These are phyloP conservation scores for Eucalyptus paniculata DNA, from an alignment of 345 rosid genomes.

Conservation along the genomic window DNA sequence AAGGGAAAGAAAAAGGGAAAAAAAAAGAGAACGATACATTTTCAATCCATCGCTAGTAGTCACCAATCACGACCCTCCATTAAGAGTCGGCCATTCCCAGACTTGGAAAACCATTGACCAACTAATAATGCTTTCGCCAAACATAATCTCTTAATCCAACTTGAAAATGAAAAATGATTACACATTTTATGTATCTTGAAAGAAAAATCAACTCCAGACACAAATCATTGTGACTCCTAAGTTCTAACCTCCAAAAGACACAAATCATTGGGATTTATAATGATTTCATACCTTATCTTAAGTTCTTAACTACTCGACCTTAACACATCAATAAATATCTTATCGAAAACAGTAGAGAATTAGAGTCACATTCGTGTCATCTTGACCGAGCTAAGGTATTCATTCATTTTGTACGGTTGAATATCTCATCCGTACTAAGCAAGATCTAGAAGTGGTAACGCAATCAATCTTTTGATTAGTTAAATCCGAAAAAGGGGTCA, in stretches of 20 bases:
- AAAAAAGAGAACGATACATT: background rate
- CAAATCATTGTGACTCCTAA: background rate
- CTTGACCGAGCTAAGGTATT: background rate
- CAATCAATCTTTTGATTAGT: background rate
- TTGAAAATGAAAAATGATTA: background rate
- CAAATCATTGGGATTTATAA: background rate
- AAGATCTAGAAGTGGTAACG: background rate
- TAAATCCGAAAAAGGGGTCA: background rate
- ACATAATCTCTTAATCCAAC: background rate
- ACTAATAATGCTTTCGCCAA: background rate
- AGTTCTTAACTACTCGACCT: background rate
- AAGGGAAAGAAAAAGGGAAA: background rate
- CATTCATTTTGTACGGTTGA: background rate
- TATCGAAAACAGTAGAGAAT: background rate
- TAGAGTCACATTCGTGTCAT: fast-evolving
- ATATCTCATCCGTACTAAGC: background rate
- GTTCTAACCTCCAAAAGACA: background rate
- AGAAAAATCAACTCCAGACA: background rate
- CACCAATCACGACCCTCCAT: background rate
- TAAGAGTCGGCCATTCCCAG: background rate
- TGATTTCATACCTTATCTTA: background rate
- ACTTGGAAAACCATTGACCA: background rate
- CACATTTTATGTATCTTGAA: background rate
- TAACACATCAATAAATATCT: background rate
- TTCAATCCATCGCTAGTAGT: background rate